Conservation (phyloP, 371 early-diverging fungal species). For the Mortierella sp. region DNA sequence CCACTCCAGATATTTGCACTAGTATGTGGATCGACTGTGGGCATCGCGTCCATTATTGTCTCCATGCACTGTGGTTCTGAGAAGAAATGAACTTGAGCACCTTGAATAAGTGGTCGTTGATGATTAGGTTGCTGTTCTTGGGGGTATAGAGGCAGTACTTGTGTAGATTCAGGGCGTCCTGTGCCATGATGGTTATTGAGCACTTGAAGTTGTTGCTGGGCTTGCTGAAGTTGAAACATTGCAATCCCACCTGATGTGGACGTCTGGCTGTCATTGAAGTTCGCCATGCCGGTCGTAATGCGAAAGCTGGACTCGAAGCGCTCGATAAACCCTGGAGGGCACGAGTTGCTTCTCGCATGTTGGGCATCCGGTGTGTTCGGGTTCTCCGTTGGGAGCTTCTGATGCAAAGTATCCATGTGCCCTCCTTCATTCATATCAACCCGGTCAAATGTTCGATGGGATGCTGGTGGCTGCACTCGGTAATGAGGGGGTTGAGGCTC, state of each 20-base stretch:
- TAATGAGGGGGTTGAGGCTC: not conserved
- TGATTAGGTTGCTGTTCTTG: not conserved
- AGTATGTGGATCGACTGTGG: not conserved
- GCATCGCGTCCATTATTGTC: not conserved
- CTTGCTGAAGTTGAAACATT: constrained; percentile 19
- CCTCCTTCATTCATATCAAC: not conserved
- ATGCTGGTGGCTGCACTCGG: not conserved
- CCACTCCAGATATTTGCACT: not conserved
- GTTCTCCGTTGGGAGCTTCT: not conserved
- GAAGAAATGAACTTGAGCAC: not conserved
- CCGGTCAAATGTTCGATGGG: not conserved
- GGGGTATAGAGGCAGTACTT: not conserved
- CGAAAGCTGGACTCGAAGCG: constrained; percentile 11
- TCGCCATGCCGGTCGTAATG: not conserved
- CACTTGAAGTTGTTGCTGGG: constrained; percentile 15
- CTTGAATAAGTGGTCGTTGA: not conserved
- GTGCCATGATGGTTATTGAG: not conserved
- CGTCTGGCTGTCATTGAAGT: not conserved
- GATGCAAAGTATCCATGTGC: not conserved
- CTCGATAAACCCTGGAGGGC: constrained; percentile 28
- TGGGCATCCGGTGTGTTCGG: not conserved
- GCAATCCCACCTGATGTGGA: not conserved
- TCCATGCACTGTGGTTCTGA: not conserved
- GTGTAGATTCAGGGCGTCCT: not conserved
- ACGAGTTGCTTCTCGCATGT: constrained; percentile 29